phyloP scores from a whole-genome alignment of 768 basidiomycete species.

The Xerocomellus chrysenteron region DNA sequence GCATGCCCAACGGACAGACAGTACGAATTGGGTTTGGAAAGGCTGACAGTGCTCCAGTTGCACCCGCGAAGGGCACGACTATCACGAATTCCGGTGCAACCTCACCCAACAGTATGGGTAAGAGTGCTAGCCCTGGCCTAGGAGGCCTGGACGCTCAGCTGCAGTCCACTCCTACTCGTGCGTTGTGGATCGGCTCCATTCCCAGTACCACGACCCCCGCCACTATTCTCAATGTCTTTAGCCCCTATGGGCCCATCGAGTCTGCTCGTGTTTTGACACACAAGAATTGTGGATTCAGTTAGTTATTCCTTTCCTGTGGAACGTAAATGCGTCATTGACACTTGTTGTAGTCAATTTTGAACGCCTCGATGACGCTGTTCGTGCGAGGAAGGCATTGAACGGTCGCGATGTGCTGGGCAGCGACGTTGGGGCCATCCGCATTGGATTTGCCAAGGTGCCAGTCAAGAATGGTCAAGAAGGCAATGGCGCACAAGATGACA shows the following conservation, averaged over 20 bases:
- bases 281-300: conserved; percentile 94
- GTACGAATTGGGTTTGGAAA: conserved; percentile 99
- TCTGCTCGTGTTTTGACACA: conserved; percentile 94
- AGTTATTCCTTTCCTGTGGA: conserved; percentile 30
- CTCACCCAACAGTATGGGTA: conserved; percentile 54
- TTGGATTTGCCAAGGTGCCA: conserved; percentile 96
- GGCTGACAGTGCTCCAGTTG: conserved; percentile 92
- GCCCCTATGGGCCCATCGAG: conserved; percentile 96
- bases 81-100: conserved; percentile 63
- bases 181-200: conserved; percentile 97
- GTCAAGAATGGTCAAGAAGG: conserved; percentile 81
- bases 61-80: conserved; percentile 74
- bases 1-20: conserved; percentile 92
- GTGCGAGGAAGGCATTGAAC: conserved; percentile 93
- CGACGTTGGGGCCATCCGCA: conserved; percentile 95
- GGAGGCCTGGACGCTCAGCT: conserved; percentile 81
- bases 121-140: conserved; percentile 53
- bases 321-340: conserved; percentile 5
- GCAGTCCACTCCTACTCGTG: conserved; percentile 90
- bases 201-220: conserved; percentile 94
- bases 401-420: conserved; percentile 94
- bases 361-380: conserved; percentile 92
- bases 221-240: conserved; percentile 93
- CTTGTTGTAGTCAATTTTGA: conserved; percentile 83
- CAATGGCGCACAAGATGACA: conserved; percentile 58